These are phyloP conservation scores for Leishmania aethiopica DNA, from an alignment of 208 protist species.

Conservation along the genomic window DNA sequence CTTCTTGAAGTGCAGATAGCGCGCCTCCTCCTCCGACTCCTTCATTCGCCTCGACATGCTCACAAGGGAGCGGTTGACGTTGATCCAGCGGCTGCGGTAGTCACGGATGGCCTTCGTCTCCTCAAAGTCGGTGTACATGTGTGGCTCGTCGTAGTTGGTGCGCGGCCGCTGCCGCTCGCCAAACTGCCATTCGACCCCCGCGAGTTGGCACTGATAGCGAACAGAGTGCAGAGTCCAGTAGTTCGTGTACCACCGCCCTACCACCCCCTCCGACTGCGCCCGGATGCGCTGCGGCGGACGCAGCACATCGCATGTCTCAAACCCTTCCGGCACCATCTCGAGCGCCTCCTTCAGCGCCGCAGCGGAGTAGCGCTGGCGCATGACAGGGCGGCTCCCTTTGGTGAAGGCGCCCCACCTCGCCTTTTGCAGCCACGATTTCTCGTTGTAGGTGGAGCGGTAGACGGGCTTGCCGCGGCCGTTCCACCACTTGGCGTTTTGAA, in stretches of 20 bases:
- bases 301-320: constrained; percentile 81
- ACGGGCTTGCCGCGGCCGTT: constrained; percentile 54
- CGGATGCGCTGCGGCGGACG: constrained; percentile 87
- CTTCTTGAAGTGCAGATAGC: constrained; percentile 87
- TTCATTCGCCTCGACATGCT: constrained; percentile 90
- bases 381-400: constrained; percentile 60
- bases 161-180: constrained; percentile 77
- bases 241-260: constrained; percentile 92
- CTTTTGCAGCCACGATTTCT: constrained; percentile 83
- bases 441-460: constrained; percentile 77
- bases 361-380: constrained; percentile 81
- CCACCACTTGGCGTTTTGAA: constrained; percentile 85
- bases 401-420: constrained; percentile 48
- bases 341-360: constrained; percentile 73
- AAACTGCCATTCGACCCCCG: constrained; percentile 76
- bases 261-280: constrained; percentile 86
- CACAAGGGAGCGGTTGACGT: constrained; percentile 89
- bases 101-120: constrained; percentile 88
- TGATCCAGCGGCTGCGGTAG: constrained; percentile 92
- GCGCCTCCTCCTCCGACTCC: constrained; percentile 86
- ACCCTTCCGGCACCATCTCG: constrained; percentile 78
- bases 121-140: constrained; percentile 91
- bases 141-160: constrained; percentile 91
- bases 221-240: constrained; percentile 92
- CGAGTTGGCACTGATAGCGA: constrained; percentile 85